These are phyloP conservation scores for Fusarium coffeatum DNA, from an alignment of 2,329 filamentous ascomycete genomes.

Conservation along the genomic window DNA sequence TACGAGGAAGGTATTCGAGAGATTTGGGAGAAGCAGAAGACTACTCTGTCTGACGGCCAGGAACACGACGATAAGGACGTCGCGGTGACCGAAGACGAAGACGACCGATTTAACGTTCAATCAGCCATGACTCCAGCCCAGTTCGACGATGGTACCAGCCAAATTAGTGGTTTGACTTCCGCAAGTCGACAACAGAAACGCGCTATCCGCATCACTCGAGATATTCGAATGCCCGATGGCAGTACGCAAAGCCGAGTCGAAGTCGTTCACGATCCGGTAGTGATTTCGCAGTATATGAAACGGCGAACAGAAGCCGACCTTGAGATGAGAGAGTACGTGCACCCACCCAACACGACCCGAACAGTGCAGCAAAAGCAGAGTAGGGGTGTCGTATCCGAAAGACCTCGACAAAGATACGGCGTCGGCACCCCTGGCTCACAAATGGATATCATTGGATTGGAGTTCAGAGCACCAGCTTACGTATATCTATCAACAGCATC, in stretches of 20 bases:
- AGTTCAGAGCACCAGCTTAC: conserved; percentile 54
- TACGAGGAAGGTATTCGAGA: conserved; percentile 92
- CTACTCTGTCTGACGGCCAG: conserved; percentile 77
- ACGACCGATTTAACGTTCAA: conserved; percentile 78
- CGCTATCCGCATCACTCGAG: conserved; percentile 77
- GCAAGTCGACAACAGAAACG: conserved; percentile 76
- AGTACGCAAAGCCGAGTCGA: conserved; percentile 73
- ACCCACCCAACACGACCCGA: conserved; percentile 31
- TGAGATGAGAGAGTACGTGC: conserved; percentile 76
- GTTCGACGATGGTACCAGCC: conserved; percentile 82
- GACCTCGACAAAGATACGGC: conserved; percentile 35
- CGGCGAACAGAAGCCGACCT: conserved; percentile 77
- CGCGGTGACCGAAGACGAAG: conserved; percentile 68
- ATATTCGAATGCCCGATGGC: conserved; percentile 58
- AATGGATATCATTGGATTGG: conserved; percentile 50
- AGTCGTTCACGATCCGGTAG: conserved; percentile 80
- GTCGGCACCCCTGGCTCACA: conserved; percentile 47
- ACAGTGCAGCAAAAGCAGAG: conserved; percentile 1
- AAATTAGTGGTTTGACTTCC: conserved; percentile 76
- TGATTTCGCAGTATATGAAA: conserved; percentile 90
- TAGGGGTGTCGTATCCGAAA: conserved; percentile 16
- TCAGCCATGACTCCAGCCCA: conserved; percentile 74
- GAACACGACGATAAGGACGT: conserved; percentile 74
- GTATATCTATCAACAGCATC: conserved; percentile 57
- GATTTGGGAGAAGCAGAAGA: conserved; percentile 91